Base-by-base conservation (phyloP, 176 grass and related monocot species). In the Musa beccarii region DNA sequence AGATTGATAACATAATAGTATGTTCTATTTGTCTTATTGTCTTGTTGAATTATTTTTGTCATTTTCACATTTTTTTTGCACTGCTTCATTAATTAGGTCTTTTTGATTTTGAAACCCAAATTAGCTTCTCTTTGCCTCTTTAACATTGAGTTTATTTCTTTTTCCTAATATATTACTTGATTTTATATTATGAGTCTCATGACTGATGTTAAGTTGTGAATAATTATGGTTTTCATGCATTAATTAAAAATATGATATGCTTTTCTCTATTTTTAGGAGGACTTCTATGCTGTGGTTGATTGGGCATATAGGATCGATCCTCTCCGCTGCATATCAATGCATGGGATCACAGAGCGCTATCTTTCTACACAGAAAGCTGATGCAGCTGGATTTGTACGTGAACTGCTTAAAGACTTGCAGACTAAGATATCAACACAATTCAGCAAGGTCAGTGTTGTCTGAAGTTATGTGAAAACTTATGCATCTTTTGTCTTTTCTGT, bases 291-390 rank as follows among this genome's bases (percentile, higher is more conserved):
- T 0, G 89, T 99, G 49, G 88, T 99, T 16, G 95, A 99, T 84
- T 99, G 95, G 95, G 95, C 88, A 12, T 94, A 89, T 80, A 99
- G 91, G 82, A 89, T 91, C 68, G 95, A 99, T 78, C 95, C 95
- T 71, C 79, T 99, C 69, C 84, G 88, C 49, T 99, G 95, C 76
- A 99, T 99, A 81, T 99, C 95, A 49, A 99, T 99, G 95, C 87
- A 99, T 86, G 95, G 95, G 16, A 85, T 94, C 69, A 99, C 95
- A 71, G 95, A 99, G 71, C 90, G 88, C 53, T 99, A 99, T 81
- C 88, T 99, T 78, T 99, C 95, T 80, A 91, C 90, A 69, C 95
- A 99, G 83, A 99, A 99, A 99, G 88, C 91, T 74, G 95, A 99
- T 86, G 90, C 95, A 73, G 90, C 95, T 66, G 86, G 95, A 79